These are phyloP conservation scores for Hyphodiscus hymeniophilus DNA, from an alignment of 495 filamentous ascomycete genomes.

Conservation along the genomic window DNA sequence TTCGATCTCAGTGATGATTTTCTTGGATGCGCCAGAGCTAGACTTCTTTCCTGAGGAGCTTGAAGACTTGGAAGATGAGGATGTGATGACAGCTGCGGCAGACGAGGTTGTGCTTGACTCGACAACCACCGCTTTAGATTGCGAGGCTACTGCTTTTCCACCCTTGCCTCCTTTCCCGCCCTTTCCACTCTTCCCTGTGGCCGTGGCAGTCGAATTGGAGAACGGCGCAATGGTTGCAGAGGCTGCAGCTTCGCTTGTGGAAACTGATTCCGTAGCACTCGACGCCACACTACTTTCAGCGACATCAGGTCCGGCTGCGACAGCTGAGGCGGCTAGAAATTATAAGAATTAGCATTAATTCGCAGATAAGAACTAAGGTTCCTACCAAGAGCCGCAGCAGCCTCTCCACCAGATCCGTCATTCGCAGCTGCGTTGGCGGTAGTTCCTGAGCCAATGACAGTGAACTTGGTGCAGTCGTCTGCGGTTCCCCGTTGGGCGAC, in stretches of 20 bases:
- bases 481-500: constrained; percentile 66
- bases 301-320: not conserved
- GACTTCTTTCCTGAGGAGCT: no score
- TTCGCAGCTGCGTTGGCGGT: constrained; percentile 17
- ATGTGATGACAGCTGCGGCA: not conserved
- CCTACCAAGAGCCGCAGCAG: constrained; percentile 8
- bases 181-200: not conserved
- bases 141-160: no score
- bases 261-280: not conserved
- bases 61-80: constrained; percentile 6
- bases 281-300: not conserved
- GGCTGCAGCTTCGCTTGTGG: not conserved
- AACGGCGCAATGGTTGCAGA: not conserved
- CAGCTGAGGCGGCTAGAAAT: not conserved
- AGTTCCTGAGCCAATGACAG: constrained; percentile 15
- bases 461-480: constrained; percentile 65
- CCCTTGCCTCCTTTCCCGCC: not conserved
- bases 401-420: constrained; percentile 5
- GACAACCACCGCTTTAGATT: not conserved
- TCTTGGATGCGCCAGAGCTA: not conserved
- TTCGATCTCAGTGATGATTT: constrained; percentile 12
- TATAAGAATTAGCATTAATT: no score
- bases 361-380: no score
- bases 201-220: not conserved
- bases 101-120: not conserved